Evolutionary conservation across 1,284 basidiomycete species (phyloP).

Genomic region (Fistulinella cinereoalba): DNA sequence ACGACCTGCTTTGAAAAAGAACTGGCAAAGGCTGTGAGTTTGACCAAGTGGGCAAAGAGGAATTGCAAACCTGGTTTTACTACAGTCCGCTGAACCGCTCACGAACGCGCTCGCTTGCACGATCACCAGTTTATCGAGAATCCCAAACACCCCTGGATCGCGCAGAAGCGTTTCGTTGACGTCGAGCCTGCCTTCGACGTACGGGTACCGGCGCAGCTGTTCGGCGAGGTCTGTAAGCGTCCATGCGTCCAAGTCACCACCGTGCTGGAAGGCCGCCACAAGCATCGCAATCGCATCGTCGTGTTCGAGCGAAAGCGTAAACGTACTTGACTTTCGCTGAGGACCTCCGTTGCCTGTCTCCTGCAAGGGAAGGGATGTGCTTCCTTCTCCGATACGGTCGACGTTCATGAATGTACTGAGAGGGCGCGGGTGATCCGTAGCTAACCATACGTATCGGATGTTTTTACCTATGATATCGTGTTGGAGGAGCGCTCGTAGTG

Average conservation of each 20-base stretch:
- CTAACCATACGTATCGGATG: conserved; percentile 44
- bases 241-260: conserved; percentile 40
- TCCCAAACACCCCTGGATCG: conserved; percentile 46
- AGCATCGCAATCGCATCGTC: conserved; percentile 41
- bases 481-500: conserved; percentile 36
- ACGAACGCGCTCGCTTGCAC: conserved; percentile 45
- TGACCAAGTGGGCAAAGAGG: neutral
- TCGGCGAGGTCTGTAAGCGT: conserved; percentile 39
- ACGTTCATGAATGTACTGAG: conserved; percentile 6
- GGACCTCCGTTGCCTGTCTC: conserved; percentile 6
- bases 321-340: conserved; percentile 41
- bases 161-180: conserved; percentile 36
- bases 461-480: conserved; percentile 28
- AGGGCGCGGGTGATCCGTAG: conserved; percentile 44
- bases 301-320: conserved; percentile 37
- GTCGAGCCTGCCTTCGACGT: conserved; percentile 19
- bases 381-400: too few species aligned
- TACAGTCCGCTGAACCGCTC: conserved; percentile 40
- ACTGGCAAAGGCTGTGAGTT: conserved; percentile 7
- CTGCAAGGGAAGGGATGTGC: too few species aligned
- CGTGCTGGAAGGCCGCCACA: conserved; percentile 38
- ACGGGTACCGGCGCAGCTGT: conserved; percentile 25
- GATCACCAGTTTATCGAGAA: conserved; percentile 48
- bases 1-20: conserved; percentile 29
- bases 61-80: conserved; percentile 36